phyloP scores from a whole-genome alignment of 1,284 basidiomycete species.

The Sporisorium graminicola region DNA sequence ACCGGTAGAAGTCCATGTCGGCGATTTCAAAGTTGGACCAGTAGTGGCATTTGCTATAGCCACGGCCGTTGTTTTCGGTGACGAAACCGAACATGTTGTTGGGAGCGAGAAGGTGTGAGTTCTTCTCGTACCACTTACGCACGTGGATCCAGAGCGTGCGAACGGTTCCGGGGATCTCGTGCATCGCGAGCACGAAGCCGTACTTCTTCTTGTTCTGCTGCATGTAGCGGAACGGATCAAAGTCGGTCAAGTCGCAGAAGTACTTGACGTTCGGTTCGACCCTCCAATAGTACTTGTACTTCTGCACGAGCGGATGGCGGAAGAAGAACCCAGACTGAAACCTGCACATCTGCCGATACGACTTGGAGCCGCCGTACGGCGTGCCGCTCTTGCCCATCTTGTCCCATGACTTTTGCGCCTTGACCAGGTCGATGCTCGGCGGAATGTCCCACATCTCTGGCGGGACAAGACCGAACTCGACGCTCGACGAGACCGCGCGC shows the following conservation, averaged over 20 bases:
- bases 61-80: slow-evolving; percentile 77
- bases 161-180: slow-evolving; percentile 83
- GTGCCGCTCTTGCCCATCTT: slow-evolving; percentile 79
- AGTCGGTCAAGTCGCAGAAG: slow-evolving; percentile 79
- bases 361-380: slow-evolving; percentile 84
- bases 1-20: slow-evolving; percentile 79
- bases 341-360: slow-evolving; percentile 78
- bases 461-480: slow-evolving; percentile 82
- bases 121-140: slow-evolving; percentile 77
- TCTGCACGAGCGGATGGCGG: slow-evolving; percentile 72
- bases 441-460: slow-evolving; percentile 86
- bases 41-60: slow-evolving; percentile 81
- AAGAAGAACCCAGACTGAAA: slow-evolving; percentile 87
- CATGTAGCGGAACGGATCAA: slow-evolving; percentile 90
- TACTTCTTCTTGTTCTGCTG: slow-evolving; percentile 78
- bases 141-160: slow-evolving; percentile 80
- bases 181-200: slow-evolving; percentile 83
- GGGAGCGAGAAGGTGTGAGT: slow-evolving; percentile 78
- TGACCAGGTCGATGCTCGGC: slow-evolving; percentile 76
- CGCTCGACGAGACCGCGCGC: slow-evolving; percentile 62
- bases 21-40: slow-evolving; percentile 78
- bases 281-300: slow-evolving; percentile 94
- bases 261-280: slow-evolving; percentile 82
- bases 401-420: slow-evolving; percentile 76
- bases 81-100: slow-evolving; percentile 82